Conservation (phyloP, 179 eudicot species). For the Sideroxylon spinosum region DNA sequence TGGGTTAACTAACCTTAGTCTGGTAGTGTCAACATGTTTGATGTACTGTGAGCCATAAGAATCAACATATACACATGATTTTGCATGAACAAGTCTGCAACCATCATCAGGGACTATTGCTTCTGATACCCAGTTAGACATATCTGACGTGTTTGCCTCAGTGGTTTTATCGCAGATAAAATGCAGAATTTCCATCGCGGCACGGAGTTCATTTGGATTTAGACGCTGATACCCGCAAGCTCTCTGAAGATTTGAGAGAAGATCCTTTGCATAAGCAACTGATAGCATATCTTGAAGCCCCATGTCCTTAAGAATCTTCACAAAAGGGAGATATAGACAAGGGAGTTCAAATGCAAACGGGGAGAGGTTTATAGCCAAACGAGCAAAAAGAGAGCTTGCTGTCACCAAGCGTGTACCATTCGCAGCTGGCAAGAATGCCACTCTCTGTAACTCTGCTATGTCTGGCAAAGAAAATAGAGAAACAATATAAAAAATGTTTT, state of each 20-base stretch:
- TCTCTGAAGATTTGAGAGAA: conserved; percentile 78
- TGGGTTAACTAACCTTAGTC: conserved; percentile 69
- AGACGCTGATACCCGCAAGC: conserved; percentile 94
- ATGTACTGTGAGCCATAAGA: conserved; percentile 77
- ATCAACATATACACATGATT: conserved; percentile 82
- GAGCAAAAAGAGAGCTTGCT: conserved; percentile 78
- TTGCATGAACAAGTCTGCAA: conserved; percentile 86
- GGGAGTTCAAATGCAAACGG: conserved; percentile 98
- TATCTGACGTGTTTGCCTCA: conserved; percentile 36
- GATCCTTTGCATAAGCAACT: conserved; percentile 64
- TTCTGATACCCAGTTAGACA: conserved; percentile 53
- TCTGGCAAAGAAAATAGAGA: conserved; percentile 37
- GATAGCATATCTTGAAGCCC: conserved; percentile 83
- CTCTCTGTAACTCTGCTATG: conserved; percentile 55
- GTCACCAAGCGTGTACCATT: conserved; percentile 95
- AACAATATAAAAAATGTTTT: background rate
- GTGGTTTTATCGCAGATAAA: conserved; percentile 54
- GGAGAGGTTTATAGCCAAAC: conserved; percentile 76
- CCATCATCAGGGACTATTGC: conserved; percentile 93
- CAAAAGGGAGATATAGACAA: conserved; percentile 73
- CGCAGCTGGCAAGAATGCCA: conserved; percentile 95
- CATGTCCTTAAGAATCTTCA: conserved; percentile 73
- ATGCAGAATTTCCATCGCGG: conserved; percentile 76
- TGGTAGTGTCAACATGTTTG: conserved; percentile 65
- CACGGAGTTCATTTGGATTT: conserved; percentile 95